Base-by-base conservation (phyloP, 345 rosid genomes). In the Balakata baccata region DNA sequence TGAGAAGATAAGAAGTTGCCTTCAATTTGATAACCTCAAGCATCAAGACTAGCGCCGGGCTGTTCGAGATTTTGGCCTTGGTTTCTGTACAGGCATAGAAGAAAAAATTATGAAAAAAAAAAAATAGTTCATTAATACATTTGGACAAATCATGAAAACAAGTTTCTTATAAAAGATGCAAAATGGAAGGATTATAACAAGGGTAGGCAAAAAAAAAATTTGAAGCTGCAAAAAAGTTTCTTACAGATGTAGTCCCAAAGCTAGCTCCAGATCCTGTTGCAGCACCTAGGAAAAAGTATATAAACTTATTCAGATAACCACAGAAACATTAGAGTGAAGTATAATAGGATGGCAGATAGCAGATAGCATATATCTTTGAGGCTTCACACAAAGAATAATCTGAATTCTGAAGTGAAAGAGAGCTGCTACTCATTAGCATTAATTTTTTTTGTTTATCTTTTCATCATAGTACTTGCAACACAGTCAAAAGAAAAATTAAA, bases 1-100 rank as follows among this genome's bases (percentile, higher is more conserved):
- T n/a, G 66, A 18, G 58, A 20, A 70, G 41, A 45, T 12, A 43
- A 12, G 53, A 29, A 49, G 50, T 20, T 64, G 62, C 6, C 61
- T n/a, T 54, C 20, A 22, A 66, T 25, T 66, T 58, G 69, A 68
- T 11, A 68, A 63, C 25, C 60, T 47, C 65, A 75, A 49, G 76
- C 71, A 25, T 52, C 7, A 69, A 14, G 74, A 77, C 77, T 87
- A 94, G 68, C 98, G 94, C 10, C 96, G 90, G 25, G 89, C 45
- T 64, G 87, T 83, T 80, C 98, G 89, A 57, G 93, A 82, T 77
- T 89, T 94, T 46, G 93, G 91, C 86, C 93, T 89, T 41, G 92
- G 80, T 82, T 87, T 94, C 98, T 94, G 87, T 83, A 76, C 74
- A 18, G 18, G 63, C 25, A 78, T 34, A 71, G 39, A 47, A 71